A percentile compares a stretch with the other conserved stretches of the same genome.
Evolutionary conservation across 306 rosid species (phyloP).

Genomic region (Crataegus laevigata): DNA sequence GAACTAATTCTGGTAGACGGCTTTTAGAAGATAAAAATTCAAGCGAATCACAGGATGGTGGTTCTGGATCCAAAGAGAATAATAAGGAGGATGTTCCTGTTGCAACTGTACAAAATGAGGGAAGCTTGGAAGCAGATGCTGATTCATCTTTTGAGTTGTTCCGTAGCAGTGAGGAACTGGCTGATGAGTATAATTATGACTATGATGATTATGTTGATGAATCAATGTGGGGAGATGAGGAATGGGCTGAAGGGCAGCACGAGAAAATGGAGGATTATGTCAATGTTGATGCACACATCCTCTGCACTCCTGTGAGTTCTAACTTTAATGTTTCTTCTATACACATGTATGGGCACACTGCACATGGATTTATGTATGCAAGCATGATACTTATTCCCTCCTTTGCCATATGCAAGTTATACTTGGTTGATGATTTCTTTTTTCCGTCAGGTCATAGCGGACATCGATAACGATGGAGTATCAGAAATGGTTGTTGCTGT

Average conservation of each 20-base stretch:
- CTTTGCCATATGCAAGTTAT: not conserved
- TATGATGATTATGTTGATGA: constrained; percentile 90
- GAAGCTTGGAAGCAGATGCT: constrained; percentile 75
- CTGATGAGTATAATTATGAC: constrained; percentile 82
- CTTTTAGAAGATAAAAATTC: constrained; percentile 64
- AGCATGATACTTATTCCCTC: not conserved
- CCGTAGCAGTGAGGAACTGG: constrained; percentile 75
- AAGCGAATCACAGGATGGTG: constrained; percentile 44
- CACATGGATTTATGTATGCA: not conserved
- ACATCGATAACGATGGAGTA: constrained; percentile 92
- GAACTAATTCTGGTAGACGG: constrained; percentile 51
- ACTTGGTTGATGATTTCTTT: constrained; percentile 11
- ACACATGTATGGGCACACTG: not conserved
- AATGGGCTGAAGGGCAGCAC: constrained; percentile 67
- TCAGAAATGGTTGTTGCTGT: constrained; percentile 91
- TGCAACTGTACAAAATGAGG: constrained; percentile 71
- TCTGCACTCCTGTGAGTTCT: constrained; percentile 87
- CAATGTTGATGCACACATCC: constrained; percentile 73
- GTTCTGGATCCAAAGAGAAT: constrained; percentile 39
- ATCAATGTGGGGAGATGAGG: constrained; percentile 96
- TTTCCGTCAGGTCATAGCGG: constrained; percentile 78
- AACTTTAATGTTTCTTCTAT: not conserved
- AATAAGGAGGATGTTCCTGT: constrained; percentile 40
- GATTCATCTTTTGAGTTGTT: constrained; percentile 82
- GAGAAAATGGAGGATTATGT: constrained; percentile 78